Base-by-base conservation (phyloP, 1,139 yeast genomes). In the Sugiyamaella paludigena region DNA sequence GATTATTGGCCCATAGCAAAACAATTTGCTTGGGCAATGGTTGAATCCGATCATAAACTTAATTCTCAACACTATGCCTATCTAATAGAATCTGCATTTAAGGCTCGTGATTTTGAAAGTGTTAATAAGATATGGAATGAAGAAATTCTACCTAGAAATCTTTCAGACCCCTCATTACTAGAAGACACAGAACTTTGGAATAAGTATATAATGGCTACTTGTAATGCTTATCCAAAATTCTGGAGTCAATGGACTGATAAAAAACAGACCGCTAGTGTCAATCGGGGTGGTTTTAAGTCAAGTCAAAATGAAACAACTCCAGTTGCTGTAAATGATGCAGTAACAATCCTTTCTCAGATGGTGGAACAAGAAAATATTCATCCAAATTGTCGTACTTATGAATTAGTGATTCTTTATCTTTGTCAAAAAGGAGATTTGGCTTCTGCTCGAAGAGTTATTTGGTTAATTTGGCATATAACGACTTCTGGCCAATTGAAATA, bases 101-200 rank as follows among this genome's bases (percentile, higher is more conserved):
- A 59, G 32, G 56, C 62, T 15, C 55, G 58, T 13, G 52, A 59
- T 10, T 47, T 50, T 31, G 45, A 49, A 1, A 49, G 46, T 2
- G 67, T 66, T 8, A 57, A 61, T 12, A 30, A 41, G 30, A 48
- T 63, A 24, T 67, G 71, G 71, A 36, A 50, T 1, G 46, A 34
- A 26, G 39, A 19, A 29, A 44, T 10, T 37, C 45, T 50, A 27
- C 42, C 36, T 8, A 13, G 40, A 10, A 43, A 53, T 6, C 49
- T 57, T 12, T 40, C 51, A 12, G 43, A 53, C 5, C 49, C 57
- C n/a, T 40, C 51, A 12, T 43, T 42, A 11, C 13, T 34, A n/a
- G 53, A 57, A 39, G 58, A 59, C 16, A 53, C 64, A 10, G 57
- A 52, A 26, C 58, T 66, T 37, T 68, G 70, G 71, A 68, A 68